Conservation (phyloP, 306 rosid genomes). For the Oemleria cerasiformis region DNA sequence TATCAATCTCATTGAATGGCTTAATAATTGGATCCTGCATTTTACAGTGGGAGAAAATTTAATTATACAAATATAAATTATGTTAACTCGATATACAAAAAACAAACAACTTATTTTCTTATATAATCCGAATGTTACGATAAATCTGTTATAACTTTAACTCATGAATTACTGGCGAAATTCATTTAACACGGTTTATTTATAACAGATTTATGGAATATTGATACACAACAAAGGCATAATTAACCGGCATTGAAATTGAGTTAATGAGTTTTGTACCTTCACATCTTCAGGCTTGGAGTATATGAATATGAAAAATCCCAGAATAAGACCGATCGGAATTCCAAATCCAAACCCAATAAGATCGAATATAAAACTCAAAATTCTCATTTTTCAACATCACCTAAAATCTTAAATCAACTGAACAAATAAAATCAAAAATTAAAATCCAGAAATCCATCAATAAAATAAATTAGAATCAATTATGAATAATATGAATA, state of each 20-base stretch:
- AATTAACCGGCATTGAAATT: not conserved
- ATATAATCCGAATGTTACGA: too few relatives aligned
- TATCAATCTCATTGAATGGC: constrained; percentile 20
- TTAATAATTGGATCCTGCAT: constrained; percentile 22
- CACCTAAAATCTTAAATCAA: not conserved
- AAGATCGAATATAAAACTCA: constrained; percentile 11
- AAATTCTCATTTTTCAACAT: constrained; percentile 9
- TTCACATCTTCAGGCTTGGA: constrained; percentile 18
- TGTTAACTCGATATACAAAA: not conserved
- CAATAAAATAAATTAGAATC: not conserved
- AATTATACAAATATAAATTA: too few relatives aligned
- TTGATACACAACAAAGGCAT: not conserved
- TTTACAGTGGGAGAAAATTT: too few relatives aligned
- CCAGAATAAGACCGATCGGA: constrained; percentile 23
- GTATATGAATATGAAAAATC: constrained; percentile 23
- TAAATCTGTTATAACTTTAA: too few relatives aligned
- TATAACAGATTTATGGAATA: too few relatives aligned
- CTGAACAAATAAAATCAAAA: not conserved
- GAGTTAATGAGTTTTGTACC: constrained; percentile 6
- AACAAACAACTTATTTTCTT: too few relatives aligned
- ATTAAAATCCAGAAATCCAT: not conserved
- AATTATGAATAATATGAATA: not conserved
- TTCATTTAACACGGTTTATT: too few relatives aligned
- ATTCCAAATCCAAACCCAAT: constrained; percentile 28
- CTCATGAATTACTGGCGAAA: too few relatives aligned